Conservation (phyloP, 2,329 filamentous ascomycete species). For the Aureobasidium mangrovei region DNA sequence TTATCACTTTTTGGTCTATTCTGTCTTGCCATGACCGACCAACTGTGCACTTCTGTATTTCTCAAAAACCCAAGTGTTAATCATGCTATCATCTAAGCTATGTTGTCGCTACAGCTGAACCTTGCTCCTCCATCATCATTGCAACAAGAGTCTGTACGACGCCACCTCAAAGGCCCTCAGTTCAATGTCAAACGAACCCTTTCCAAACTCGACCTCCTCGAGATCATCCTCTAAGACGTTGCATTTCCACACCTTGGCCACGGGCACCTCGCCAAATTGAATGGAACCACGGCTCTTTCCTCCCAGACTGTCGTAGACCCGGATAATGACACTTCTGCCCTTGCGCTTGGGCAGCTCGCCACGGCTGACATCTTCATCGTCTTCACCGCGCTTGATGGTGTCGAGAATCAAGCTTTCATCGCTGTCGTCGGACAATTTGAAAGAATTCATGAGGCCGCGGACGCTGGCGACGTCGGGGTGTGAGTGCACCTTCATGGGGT, state of each 20-base stretch:
- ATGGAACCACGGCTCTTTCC: constrained; percentile 68
- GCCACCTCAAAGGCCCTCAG: constrained; percentile 32
- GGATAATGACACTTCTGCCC: constrained; percentile 70
- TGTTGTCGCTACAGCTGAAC: too few relatives aligned
- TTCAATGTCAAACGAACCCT: constrained; percentile 31
- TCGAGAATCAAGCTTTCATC: constrained; percentile 69
- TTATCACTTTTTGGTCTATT: background rate
- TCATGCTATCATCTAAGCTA: too few relatives aligned
- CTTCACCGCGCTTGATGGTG: constrained; percentile 74
- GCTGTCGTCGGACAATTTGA: constrained; percentile 49
- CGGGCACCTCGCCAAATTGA: constrained; percentile 53
- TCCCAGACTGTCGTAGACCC: constrained; percentile 82
- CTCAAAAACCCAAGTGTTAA: too few relatives aligned
- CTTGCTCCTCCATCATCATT: constrained; percentile 13
- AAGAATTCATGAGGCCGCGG: constrained; percentile 39
- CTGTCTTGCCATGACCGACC: background rate
- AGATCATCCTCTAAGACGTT: constrained; percentile 85
- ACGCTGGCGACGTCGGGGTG: constrained; percentile 22
- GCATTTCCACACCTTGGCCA: constrained; percentile 71
- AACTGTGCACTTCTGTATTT: too few relatives aligned
- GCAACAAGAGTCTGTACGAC: constrained; percentile 28
- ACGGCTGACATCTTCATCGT: constrained; percentile 45
- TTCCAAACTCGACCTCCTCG: constrained; percentile 51
- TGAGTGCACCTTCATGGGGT: constrained; percentile 55
- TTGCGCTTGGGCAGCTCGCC: constrained; percentile 50